Evolutionary conservation across 768 basidiomycete genomes (phyloP).

Genomic region (Suillus alpinus): DNA sequence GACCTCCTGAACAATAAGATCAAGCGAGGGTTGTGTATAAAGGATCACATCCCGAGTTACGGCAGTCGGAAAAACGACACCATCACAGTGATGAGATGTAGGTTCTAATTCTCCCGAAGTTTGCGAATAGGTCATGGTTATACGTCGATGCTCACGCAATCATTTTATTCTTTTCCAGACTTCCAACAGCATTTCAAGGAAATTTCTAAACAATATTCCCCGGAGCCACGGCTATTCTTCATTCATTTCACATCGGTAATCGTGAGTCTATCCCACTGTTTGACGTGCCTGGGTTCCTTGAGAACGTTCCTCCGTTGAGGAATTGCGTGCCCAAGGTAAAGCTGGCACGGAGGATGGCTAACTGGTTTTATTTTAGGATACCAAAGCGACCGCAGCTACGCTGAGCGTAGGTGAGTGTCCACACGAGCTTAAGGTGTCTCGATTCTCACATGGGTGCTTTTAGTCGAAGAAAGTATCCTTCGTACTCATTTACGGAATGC

Average conservation of each 20-base stretch:
- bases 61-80: slow-evolving; percentile 72
- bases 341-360: neutral
- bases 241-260: slow-evolving; percentile 76
- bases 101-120: slow-evolving; percentile 22
- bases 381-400: slow-evolving; percentile 69
- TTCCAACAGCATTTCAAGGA: slow-evolving; percentile 82
- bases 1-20: slow-evolving; percentile 74
- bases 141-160: slow-evolving; percentile 9
- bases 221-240: slow-evolving; percentile 64
- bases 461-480: slow-evolving; percentile 73
- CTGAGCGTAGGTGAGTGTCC: slow-evolving; percentile 56
- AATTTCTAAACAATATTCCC: slow-evolving; percentile 60
- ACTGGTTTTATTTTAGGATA: slow-evolving; percentile 51
- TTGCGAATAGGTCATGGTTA: slow-evolving; percentile 4
- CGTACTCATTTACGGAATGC: slow-evolving; percentile 67
- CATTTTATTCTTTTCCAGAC: slow-evolving; percentile 39
- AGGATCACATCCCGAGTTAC: slow-evolving; percentile 70
- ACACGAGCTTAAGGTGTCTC: neutral
- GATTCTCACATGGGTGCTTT: slow-evolving; percentile 3
- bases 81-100: slow-evolving; percentile 67
- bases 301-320: neutral
- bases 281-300: slow-evolving; percentile 8
- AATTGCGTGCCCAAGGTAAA: neutral
- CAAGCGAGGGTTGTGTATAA: slow-evolving; percentile 60
- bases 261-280: slow-evolving; percentile 41